These are phyloP conservation scores for Echinochloa phyllopogon DNA, from an alignment of 176 grass and related monocot species.

Conservation along the genomic window DNA sequence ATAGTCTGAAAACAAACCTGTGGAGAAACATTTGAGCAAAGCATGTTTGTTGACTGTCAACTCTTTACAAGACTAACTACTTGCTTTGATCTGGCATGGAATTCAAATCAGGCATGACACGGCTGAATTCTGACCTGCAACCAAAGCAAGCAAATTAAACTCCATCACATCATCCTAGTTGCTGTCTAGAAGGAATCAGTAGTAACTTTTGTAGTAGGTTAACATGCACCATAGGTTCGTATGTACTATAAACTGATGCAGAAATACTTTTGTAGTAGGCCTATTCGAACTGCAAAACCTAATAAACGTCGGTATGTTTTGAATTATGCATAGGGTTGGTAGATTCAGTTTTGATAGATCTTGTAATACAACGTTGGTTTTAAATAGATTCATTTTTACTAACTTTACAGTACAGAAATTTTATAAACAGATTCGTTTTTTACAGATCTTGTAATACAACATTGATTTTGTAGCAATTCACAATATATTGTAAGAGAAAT, in stretches of 20 bases:
- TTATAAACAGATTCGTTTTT: background rate
- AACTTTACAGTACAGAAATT: background rate
- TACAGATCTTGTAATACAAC: too few species aligned
- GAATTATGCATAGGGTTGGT: background rate
- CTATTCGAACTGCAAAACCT: background rate
- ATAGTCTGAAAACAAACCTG: slow-evolving; percentile 16
- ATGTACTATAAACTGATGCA: slow-evolving; percentile 1
- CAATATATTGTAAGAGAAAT: background rate
- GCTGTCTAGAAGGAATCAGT: background rate
- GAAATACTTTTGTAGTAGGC: background rate
- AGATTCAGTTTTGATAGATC: background rate
- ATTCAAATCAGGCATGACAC: slow-evolving; percentile 60
- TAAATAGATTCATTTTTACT: background rate
- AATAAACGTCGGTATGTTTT: slow-evolving; percentile 1
- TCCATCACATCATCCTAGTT: background rate
- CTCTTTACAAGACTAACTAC: slow-evolving; percentile 33
- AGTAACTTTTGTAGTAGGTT: background rate
- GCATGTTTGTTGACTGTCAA: slow-evolving; percentile 5
- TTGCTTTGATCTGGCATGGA: slow-evolving; percentile 65
- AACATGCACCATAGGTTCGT: background rate
- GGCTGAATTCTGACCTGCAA: slow-evolving; percentile 76
- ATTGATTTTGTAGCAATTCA: too few species aligned
- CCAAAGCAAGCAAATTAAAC: slow-evolving; percentile 28
- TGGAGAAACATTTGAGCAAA: background rate
- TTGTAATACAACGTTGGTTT: too few species aligned